Evolutionary conservation across 192 early-diverging fungal species (phyloP).

Genomic region (Cladochytrium replicatum): DNA sequence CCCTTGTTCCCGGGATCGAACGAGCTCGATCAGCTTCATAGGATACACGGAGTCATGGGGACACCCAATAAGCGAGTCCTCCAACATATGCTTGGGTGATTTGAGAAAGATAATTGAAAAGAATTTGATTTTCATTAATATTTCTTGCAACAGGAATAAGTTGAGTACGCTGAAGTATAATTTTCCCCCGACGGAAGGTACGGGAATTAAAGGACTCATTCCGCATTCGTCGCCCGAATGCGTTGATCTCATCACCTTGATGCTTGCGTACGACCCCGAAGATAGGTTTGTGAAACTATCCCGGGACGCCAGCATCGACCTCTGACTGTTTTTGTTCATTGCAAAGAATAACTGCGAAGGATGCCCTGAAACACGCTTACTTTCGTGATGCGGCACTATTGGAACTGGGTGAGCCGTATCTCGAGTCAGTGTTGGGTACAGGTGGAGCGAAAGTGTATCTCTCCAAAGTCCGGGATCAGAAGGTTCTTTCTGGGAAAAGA

Average conservation of each 20-base stretch:
- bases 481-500: no score
- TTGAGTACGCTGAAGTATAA: slow-evolving; percentile 35
- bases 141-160: slow-evolving; percentile 19
- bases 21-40: slow-evolving; percentile 51
- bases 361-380: slow-evolving; percentile 32
- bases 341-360: slow-evolving; percentile 32
- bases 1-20: slow-evolving; percentile 53
- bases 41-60: slow-evolving; percentile 49
- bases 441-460: background rate
- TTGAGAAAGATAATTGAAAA: background rate
- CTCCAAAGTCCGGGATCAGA: no score
- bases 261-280: slow-evolving; percentile 44
- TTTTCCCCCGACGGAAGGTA: slow-evolving; percentile 40
- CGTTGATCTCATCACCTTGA: slow-evolving; percentile 32
- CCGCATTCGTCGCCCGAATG: slow-evolving; percentile 34
- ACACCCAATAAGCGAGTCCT: slow-evolving; percentile 42
- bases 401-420: background rate
- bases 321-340: background rate
- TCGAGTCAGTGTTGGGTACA: background rate
- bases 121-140: slow-evolving; percentile 1
- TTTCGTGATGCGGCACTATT: slow-evolving; percentile 7
- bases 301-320: no score
- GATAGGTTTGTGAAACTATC: slow-evolving; percentile 25
- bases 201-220: slow-evolving; percentile 33
- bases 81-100: slow-evolving; percentile 43